These are phyloP conservation scores for Cubamyces sp. DNA, from an alignment of 768 basidiomycete species.

Conservation along the genomic window DNA sequence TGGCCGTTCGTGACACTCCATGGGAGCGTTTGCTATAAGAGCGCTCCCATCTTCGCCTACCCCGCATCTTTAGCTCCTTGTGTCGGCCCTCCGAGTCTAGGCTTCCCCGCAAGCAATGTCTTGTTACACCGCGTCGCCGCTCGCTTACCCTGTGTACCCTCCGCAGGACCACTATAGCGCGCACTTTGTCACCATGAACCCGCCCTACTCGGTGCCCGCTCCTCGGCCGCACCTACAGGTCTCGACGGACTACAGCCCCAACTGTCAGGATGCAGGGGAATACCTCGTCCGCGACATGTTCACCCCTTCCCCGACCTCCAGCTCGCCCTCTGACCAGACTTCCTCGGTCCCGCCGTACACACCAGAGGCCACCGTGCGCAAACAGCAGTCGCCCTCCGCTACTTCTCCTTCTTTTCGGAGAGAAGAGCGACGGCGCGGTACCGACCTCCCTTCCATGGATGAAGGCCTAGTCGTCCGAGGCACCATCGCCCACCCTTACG, in stretches of 20 bases:
- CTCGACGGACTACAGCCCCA: slow-evolving; percentile 1
- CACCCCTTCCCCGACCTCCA: slow-evolving; percentile 19
- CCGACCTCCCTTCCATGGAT: slow-evolving; percentile 12
- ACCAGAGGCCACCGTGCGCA: background rate
- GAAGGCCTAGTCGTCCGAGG: slow-evolving; percentile 14
- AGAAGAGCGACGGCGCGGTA: slow-evolving; percentile 9
- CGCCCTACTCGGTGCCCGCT: background rate
- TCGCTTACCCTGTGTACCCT: background rate
- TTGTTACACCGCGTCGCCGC: background rate
- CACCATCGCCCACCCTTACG: slow-evolving; percentile 65
- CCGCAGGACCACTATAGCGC: background rate
- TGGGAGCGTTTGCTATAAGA: slow-evolving; percentile 3
- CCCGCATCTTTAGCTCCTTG: background rate
- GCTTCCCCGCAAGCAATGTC: background rate
- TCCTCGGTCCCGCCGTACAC: background rate
- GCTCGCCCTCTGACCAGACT: slow-evolving; percentile 1
- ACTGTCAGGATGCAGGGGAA: slow-evolving; percentile 1
- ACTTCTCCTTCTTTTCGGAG: slow-evolving; percentile 8
- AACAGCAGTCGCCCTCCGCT: slow-evolving; percentile 1
- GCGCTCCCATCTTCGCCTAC: background rate
- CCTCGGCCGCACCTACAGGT: slow-evolving; percentile 15
- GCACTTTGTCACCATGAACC: background rate
- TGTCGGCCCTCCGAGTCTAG: background rate
- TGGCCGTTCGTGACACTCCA: background rate
- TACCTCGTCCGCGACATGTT: slow-evolving; percentile 20